These are phyloP conservation scores for Sporothrix pseudoabietina DNA, from an alignment of 2,329 filamentous ascomycete species.

Conservation along the genomic window DNA sequence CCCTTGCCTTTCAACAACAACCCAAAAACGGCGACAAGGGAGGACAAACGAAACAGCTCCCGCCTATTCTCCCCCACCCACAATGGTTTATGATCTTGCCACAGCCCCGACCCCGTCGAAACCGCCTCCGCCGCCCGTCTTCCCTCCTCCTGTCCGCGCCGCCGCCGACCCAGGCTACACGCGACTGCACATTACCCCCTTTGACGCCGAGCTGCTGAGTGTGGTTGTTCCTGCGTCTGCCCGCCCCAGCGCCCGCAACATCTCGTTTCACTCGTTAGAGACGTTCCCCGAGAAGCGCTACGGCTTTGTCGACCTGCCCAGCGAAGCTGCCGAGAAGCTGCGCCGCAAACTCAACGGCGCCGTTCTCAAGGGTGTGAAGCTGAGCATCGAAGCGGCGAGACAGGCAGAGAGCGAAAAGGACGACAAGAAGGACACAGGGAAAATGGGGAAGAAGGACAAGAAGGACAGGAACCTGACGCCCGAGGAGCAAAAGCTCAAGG, in stretches of 20 bases:
- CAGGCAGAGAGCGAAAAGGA: neutral
- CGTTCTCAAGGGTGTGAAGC: conserved; percentile 80
- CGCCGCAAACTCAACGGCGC: conserved; percentile 89
- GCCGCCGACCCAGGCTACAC: conserved; percentile 42
- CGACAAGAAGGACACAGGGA: neutral
- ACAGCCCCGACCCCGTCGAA: conserved; percentile 16
- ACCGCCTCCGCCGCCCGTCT: neutral
- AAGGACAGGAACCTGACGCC: neutral
- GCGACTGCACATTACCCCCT: conserved; percentile 84
- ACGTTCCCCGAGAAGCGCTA: conserved; percentile 89
- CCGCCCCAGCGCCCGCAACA: conserved; percentile 68
- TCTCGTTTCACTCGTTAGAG: conserved; percentile 84
- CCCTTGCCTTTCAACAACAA: neutral
- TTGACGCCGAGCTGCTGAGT: conserved; percentile 73
- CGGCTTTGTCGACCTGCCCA: conserved; percentile 84
- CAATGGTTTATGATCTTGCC: conserved; percentile 6
- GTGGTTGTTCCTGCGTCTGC: conserved; percentile 70
- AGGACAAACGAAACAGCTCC: no score
- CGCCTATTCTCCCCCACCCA: neutral
- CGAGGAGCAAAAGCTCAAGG: conserved; percentile 31
- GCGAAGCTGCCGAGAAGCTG: conserved; percentile 81
- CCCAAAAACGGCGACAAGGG: neutral
- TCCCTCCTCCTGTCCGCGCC: neutral
- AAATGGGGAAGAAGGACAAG: conserved; percentile 11
- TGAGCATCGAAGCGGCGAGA: conserved; percentile 76